Percentiles rank a stretch among this genome's conserved stretches.
Evolutionary conservation across 352 stramenopile species (phyloP).

Genomic region (Pythium plurisporium): DNA sequence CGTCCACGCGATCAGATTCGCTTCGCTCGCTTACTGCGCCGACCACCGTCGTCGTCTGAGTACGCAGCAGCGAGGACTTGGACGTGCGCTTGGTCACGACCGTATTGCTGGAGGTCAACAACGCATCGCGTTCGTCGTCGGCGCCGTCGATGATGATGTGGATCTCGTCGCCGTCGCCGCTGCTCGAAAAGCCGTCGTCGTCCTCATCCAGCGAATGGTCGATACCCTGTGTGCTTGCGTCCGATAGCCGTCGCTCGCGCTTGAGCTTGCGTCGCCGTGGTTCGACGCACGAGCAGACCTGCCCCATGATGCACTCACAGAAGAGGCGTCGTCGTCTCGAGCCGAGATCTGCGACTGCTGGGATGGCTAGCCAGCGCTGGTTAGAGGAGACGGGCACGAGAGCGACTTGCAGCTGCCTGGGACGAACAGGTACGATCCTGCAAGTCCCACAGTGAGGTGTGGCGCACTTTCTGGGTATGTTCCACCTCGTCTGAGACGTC

Average conservation of each 20-base stretch:
- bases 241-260: slow-evolving; percentile 50
- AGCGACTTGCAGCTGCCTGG: slow-evolving; percentile 4
- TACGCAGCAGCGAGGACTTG: slow-evolving; percentile 13
- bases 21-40: not conserved
- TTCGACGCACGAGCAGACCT: slow-evolving; percentile 73
- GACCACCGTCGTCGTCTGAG: not conserved
- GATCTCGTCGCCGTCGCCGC: slow-evolving; percentile 22
- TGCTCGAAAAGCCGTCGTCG: slow-evolving; percentile 4
- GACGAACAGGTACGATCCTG: slow-evolving; percentile 11
- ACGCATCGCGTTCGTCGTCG: slow-evolving; percentile 15
- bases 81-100: slow-evolving; percentile 24
- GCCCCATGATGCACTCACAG: too few relatives aligned
- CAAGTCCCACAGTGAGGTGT: slow-evolving; percentile 9
- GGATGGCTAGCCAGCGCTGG: not conserved
- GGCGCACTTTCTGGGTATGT: slow-evolving; percentile 7
- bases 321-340: not conserved
- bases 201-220: not conserved
- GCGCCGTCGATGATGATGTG: slow-evolving; percentile 40
- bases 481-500: slow-evolving; percentile 5
- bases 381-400: not conserved
- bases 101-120: not conserved
- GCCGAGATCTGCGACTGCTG: not conserved
- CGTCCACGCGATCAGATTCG: not conserved
- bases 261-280: slow-evolving; percentile 35
- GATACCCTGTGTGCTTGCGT: slow-evolving; percentile 22